A percentile compares a stretch with the other conserved stretches of the same genome.
Evolutionary conservation across 1,284 basidiomycete genomes (phyloP).

Genomic region (Trametes polyzona): DNA sequence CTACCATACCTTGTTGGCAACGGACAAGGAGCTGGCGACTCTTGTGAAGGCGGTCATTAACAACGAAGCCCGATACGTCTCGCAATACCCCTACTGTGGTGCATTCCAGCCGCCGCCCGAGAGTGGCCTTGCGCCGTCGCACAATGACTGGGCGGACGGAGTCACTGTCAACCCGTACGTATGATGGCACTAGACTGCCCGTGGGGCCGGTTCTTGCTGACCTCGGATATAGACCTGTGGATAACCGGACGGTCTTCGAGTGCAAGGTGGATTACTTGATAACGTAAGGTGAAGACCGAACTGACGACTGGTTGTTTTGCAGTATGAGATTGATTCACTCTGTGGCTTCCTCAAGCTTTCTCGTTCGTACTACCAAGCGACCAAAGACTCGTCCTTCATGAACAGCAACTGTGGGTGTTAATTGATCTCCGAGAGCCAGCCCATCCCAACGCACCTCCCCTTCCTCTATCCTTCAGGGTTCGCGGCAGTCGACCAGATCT

Average conservation of each 20-base stretch:
- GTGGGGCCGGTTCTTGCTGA: background rate
- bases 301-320: background rate
- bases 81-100: slow-evolving; percentile 74
- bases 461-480: slow-evolving; percentile 52
- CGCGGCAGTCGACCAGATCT: slow-evolving; percentile 70
- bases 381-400: slow-evolving; percentile 71
- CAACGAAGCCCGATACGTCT: slow-evolving; percentile 75
- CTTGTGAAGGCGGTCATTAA: slow-evolving; percentile 78
- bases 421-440: background rate
- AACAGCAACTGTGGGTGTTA: slow-evolving; percentile 59
- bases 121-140: slow-evolving; percentile 61
- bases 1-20: slow-evolving; percentile 59
- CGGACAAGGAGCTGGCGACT: slow-evolving; percentile 60
- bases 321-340: slow-evolving; percentile 79
- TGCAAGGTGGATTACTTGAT: slow-evolving; percentile 60
- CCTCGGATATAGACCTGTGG: slow-evolving; percentile 53
- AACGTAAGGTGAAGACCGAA: background rate
- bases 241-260: slow-evolving; percentile 73
- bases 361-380: slow-evolving; percentile 69
- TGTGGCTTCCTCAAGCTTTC: slow-evolving; percentile 80
- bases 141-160: slow-evolving; percentile 67
- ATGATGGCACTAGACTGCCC: background rate
- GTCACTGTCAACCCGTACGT: slow-evolving; percentile 74
- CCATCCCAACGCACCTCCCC: background rate
- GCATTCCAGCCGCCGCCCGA: slow-evolving; percentile 79